phyloP scores from a whole-genome alignment of 129 eudicot species.

The Kitagawia praeruptora region DNA sequence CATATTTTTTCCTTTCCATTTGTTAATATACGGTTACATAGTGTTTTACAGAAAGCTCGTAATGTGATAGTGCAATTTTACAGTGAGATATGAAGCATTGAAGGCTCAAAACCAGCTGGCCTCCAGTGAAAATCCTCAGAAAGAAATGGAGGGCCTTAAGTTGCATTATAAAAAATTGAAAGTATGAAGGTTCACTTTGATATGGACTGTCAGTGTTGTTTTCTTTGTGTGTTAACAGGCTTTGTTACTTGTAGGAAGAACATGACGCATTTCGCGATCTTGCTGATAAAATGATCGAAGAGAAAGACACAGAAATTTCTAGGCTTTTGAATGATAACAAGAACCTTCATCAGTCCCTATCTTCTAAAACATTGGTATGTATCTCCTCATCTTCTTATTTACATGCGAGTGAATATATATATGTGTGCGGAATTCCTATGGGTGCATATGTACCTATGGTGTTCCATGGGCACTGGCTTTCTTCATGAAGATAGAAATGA shows the following conservation, averaged over 20 bases:
- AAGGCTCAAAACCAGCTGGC: conserved; percentile 49
- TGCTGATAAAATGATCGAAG: conserved; percentile 94
- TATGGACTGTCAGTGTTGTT: not conserved
- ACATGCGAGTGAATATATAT: not conserved
- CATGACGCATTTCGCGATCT: conserved; percentile 93
- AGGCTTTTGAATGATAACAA: conserved; percentile 73
- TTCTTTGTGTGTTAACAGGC: conserved; percentile 14
- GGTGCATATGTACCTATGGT: not conserved
- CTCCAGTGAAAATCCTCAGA: conserved; percentile 45
- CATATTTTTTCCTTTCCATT: not conserved
- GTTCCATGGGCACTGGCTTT: not conserved
- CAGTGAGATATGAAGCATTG: conserved; percentile 73
- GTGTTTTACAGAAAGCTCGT: not conserved
- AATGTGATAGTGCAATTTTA: not conserved
- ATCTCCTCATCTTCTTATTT: conserved; percentile 8
- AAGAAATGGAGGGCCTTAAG: conserved; percentile 67
- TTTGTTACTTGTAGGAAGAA: conserved; percentile 59
- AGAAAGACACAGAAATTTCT: conserved; percentile 84
- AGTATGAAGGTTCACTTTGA: conserved; percentile 29
- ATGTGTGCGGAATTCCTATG: no score
- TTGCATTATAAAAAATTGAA: conserved; percentile 52
- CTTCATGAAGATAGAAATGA: not conserved
- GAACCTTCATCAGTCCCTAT: conserved; percentile 55
- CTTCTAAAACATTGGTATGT: conserved; percentile 44
- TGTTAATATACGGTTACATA: not conserved